Conservation (phyloP, 2,329 filamentous ascomycete genomes). For the Leptographium lundbergii region DNA sequence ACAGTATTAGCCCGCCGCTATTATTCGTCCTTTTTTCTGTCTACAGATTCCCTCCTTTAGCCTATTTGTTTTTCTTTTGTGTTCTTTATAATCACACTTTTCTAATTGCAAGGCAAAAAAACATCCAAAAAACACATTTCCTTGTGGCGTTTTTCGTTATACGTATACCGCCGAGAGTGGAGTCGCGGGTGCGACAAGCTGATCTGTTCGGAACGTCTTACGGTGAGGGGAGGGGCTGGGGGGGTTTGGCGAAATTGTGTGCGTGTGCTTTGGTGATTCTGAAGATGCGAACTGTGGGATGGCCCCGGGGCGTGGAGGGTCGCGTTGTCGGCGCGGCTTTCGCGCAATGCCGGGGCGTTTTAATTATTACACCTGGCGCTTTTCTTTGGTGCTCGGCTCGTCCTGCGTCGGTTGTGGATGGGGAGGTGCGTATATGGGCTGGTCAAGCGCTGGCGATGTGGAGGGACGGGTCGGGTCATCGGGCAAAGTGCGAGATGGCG, state of each 20-base stretch:
- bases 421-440: not conserved
- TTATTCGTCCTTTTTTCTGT: conserved; percentile 30
- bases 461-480: too few species aligned
- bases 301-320: not conserved
- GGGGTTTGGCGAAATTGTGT: not conserved
- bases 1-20: conserved; percentile 44
- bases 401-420: not conserved
- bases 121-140: not conserved
- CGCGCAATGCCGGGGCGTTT: not conserved
- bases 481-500: not conserved
- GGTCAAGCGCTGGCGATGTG: too few species aligned
- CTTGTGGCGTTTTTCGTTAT: not conserved
- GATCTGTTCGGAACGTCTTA: not conserved
- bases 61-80: conserved; percentile 22
- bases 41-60: conserved; percentile 26
- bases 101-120: conserved; percentile 27
- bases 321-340: not conserved
- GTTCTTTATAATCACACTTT: conserved; percentile 31
- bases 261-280: not conserved
- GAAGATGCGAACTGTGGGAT: not conserved
- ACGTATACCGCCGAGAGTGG: not conserved
- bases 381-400: not conserved
- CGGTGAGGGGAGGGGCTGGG: not conserved
- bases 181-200: not conserved
- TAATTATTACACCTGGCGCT: not conserved